Percentiles rank a stretch among this genome's conserved stretches.
Evolutionary conservation across 139 green algal genomes (phyloP).

Genomic region (Chlorella sp.): DNA sequence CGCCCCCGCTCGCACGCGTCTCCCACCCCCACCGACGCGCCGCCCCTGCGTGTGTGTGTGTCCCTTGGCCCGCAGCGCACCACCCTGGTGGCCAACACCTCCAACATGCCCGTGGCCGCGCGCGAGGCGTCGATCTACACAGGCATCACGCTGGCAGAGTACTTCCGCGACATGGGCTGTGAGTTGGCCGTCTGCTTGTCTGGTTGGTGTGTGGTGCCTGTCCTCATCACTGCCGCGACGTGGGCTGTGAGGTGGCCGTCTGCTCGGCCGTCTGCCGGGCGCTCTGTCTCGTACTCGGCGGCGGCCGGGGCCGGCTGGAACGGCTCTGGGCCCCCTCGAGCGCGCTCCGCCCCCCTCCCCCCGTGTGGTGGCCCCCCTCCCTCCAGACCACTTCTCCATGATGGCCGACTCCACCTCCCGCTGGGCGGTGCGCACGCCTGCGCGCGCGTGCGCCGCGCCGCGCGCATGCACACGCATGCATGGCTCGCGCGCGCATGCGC

Average conservation of each 20-base stretch:
- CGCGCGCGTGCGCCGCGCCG: too few relatives aligned
- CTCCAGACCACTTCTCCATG: conserved; percentile 83
- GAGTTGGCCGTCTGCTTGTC: conserved; percentile 71
- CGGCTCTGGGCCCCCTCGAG: background rate
- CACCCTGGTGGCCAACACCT: conserved; percentile 93
- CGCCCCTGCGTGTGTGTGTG: background rate
- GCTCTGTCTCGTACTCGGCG: conserved; percentile 54
- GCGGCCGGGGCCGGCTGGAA: background rate
- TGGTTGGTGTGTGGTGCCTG: background rate
- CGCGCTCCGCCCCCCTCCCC: background rate
- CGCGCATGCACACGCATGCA: too few relatives aligned
- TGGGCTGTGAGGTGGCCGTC: conserved; percentile 94
- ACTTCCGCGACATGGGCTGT: conserved; percentile 99
- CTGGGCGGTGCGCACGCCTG: too few relatives aligned
- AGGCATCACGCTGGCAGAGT: conserved; percentile 99
- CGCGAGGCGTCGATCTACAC: conserved; percentile 99
- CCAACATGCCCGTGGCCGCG: conserved; percentile 99
- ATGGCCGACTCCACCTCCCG: conserved; percentile 98
- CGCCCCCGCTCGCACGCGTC: too few relatives aligned
- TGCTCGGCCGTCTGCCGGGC: background rate
- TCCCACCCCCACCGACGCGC: background rate
- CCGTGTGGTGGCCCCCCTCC: background rate
- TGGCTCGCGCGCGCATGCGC: too few relatives aligned
- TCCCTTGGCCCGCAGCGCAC: conserved; percentile 36
- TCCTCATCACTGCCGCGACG: conserved; percentile 96